Evolutionary conservation across 2,329 filamentous ascomycete genomes (phyloP), one percentile per base, ranked within the genome.

Genomic region (Aspergillus sp.): DNA sequence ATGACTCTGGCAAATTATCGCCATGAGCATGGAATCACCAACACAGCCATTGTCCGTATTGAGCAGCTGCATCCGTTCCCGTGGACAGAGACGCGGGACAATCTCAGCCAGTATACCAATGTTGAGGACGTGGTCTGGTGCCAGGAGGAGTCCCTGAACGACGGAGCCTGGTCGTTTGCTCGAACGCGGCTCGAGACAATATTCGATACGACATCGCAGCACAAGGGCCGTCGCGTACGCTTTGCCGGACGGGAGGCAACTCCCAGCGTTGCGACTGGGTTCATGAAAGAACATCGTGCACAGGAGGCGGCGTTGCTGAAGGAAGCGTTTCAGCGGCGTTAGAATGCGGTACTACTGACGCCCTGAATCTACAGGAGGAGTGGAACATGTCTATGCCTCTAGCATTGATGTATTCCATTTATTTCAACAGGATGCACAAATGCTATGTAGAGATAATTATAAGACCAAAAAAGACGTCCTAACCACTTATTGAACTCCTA

Each of bases 401-500:
- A 25, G 45, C 34, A 50, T 53, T 17, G 55, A 52, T 32, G 61
- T 29, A 58, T 19, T 42, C 16, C 19, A 17, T 42, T 17, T 38
- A 17, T 38, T 38, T 38, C 34, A 38, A 38, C 11, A 17, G 34
- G 34, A 42, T 13, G 19, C 40, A 42, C 11, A 19, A 42, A 42
- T 42, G 40, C 40, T 20, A 42, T 21, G 40, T 17, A 25, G 43
- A 43, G 29, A 48, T 48, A 42, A 50, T 48, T 51, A 29, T 21
- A 41, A 23, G 47, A 45, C 34, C 34, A 40, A 47, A 52, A 58
- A 42, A 54, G 47, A 58, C 41, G 40, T 55, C 20, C 53, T 65
- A 55, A 62, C 64, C 62, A 62, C 57, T 52, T 49, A 60, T 61
- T 57, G 44, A 65, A 70, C 67, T 69, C 66, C 67, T 57, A 55